Evolutionary conservation across 2,329 filamentous ascomycete genomes (phyloP).

Genomic region (Proliferodiscus dingleyae): DNA sequence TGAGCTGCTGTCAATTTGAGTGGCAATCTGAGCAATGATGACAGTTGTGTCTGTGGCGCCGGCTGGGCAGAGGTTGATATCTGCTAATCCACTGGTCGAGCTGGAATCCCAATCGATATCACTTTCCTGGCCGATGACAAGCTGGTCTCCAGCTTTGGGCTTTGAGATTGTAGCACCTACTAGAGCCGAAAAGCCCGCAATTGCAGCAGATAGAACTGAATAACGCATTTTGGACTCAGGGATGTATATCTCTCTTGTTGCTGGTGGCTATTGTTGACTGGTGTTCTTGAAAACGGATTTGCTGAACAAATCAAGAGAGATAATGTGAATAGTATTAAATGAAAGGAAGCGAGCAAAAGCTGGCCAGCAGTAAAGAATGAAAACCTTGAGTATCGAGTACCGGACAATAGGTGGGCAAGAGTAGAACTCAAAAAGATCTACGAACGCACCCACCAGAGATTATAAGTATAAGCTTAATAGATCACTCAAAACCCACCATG

Average conservation of each 20-base stretch:
- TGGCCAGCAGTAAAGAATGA: conserved; percentile 17
- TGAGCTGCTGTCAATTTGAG: conserved; percentile 39
- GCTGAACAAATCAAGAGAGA: neutral
- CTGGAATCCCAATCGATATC: conserved; percentile 17
- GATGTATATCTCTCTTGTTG: neutral
- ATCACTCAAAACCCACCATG: conserved; percentile 3
- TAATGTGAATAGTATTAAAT: conserved; percentile 5
- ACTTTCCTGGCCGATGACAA: conserved; percentile 8
- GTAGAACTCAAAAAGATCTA: conserved; percentile 4
- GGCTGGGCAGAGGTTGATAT: conserved; percentile 14
- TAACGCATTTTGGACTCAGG: conserved; percentile 12
- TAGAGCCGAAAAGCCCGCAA: conserved; percentile 8
- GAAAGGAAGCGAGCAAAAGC: conserved; percentile 11
- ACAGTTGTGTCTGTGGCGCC: conserved; percentile 25
- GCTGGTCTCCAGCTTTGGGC: conserved; percentile 14
- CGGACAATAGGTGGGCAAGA: conserved; percentile 1
- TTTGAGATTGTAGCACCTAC: conserved; percentile 10
- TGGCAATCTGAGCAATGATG: conserved; percentile 44
- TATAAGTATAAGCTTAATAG: conserved; percentile 5
- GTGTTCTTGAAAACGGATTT: neutral
- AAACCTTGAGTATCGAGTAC: conserved; percentile 5
- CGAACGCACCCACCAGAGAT: conserved; percentile 1
- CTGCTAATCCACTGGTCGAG: conserved; percentile 7
- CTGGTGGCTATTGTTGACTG: neutral
- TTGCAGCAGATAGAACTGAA: conserved; percentile 7